Percentiles rank a stretch among this genome's conserved stretches.
Evolutionary conservation across 2,329 filamentous ascomycete species (phyloP).

Genomic region (Fusarium udum): DNA sequence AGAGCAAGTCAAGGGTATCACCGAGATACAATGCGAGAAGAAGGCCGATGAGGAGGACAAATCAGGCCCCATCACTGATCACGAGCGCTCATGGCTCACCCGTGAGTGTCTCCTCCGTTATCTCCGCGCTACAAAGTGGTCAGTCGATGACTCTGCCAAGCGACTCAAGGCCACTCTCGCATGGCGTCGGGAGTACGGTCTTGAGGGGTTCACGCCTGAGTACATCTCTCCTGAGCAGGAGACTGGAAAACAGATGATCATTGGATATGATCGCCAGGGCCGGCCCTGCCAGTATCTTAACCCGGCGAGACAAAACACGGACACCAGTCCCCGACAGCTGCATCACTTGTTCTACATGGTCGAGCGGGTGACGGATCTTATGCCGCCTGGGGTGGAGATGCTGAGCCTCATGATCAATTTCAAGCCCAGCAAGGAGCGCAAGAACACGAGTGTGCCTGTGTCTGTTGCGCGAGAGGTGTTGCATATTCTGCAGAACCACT

Average conservation of each 20-base stretch:
- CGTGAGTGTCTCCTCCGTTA: constrained; percentile 93
- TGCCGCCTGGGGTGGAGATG: constrained; percentile 87
- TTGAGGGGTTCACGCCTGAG: constrained; percentile 81
- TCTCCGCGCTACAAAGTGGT: constrained; percentile 93
- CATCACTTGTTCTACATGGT: constrained; percentile 97
- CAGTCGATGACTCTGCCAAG: constrained; percentile 76
- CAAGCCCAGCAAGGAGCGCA: constrained; percentile 77
- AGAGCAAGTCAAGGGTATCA: constrained; percentile 75
- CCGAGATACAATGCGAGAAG: constrained; percentile 67
- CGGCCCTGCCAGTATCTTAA: constrained; percentile 92
- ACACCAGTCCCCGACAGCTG: constrained; percentile 84
- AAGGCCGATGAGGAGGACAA: constrained; percentile 57
- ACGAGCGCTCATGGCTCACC: constrained; percentile 89
- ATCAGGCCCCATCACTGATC: constrained; percentile 74
- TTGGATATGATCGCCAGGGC: constrained; percentile 86
- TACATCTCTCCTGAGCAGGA: constrained; percentile 94
- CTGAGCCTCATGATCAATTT: constrained; percentile 92
- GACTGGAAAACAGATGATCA: constrained; percentile 91
- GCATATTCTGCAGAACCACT: constrained; percentile 92
- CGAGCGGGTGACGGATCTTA: constrained; percentile 86
- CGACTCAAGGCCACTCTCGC: constrained; percentile 82
- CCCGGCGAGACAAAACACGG: constrained; percentile 92
- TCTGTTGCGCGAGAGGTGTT: constrained; percentile 84
- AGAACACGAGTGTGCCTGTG: constrained; percentile 77
- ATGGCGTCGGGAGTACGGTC: constrained; percentile 92